phyloP scores from a whole-genome alignment of 2,329 filamentous ascomycete genomes.

The Alternaria ventricosa region DNA sequence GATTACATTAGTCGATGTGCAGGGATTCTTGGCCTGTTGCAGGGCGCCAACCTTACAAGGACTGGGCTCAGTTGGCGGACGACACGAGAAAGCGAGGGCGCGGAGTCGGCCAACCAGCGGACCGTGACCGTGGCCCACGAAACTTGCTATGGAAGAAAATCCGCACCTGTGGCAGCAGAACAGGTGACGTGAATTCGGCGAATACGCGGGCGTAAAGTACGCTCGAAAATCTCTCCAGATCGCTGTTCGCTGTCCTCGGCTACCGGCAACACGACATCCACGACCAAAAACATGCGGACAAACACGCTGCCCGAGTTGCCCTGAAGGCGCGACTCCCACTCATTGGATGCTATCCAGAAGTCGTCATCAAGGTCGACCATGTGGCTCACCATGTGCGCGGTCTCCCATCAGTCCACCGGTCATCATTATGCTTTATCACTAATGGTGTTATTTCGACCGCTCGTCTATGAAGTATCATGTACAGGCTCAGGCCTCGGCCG shows the following conservation, averaged over 20 bases:
- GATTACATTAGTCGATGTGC: conserved; percentile 40
- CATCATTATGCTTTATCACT: conserved; percentile 6
- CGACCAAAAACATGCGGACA: conserved; percentile 30
- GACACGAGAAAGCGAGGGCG: conserved; percentile 42
- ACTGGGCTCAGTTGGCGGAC: conserved; percentile 35
- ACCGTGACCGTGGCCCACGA: conserved; percentile 27
- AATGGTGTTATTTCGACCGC: conserved; percentile 25
- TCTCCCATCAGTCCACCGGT: neutral
- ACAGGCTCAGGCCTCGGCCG: conserved; percentile 31
- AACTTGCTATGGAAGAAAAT: conserved; percentile 19
- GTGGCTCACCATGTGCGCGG: conserved; percentile 17
- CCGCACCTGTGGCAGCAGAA: conserved; percentile 21
- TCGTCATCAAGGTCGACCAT: conserved; percentile 23
- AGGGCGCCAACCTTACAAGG: conserved; percentile 48
- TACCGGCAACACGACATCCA: conserved; percentile 27
- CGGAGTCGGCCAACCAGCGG: conserved; percentile 40
- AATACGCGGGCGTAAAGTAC: conserved; percentile 13
- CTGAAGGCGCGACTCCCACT: neutral
- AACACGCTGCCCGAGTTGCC: conserved; percentile 12
- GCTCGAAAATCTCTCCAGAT: conserved; percentile 12
- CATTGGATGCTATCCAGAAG: conserved; percentile 11
- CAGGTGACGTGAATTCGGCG: conserved; percentile 28
- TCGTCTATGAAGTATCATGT: neutral
- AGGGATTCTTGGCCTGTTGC: conserved; percentile 40
- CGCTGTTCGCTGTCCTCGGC: conserved; percentile 24